Evolutionary conservation across 768 basidiomycete species (phyloP), one percentile per base, ranked within the genome.

Genomic region (Kondoa malvinella): DNA sequence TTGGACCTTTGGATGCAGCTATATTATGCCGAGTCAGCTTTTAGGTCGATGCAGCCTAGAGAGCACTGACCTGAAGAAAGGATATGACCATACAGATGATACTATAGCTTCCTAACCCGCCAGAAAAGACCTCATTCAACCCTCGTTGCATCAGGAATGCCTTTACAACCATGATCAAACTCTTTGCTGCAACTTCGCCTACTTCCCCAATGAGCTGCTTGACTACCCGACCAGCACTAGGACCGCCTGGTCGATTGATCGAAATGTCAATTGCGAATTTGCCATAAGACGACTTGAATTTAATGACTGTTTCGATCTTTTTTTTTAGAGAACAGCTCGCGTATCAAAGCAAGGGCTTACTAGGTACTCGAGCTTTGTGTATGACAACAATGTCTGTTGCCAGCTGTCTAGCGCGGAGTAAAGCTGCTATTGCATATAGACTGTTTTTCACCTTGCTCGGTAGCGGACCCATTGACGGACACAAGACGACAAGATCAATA

Each of bases 81-180:
- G 85, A 89, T 71, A 96, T 84, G 14, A 87, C 91, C 67, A 99
- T 77, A 76, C 89, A 95, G 66, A 96, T 90, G 68, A 95, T 89
- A 72, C 87, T 86, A 76, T 96, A 97, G 74, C 88, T 90, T 26
- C 94, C 92, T 34, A 99, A 77, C 1, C 95, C 95, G 4, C 95
- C 94, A 0, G 87, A 88, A 76, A 86, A 96, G n/a, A 97, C 94
- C 77, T 97, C 95, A 76, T 99, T 97, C 90, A 96, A 88, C 31
- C 84, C 83, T 56, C 92, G 81, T 75, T 95, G 90, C 71, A 81
- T 83, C 66, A 97, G 81, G 77, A 95, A 97, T 1, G 87, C 83
- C 78, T 97, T 99, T 71, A 88, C 86, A 69, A 94, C 84, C 75
- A 96, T 78, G 40, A 96, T 85, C 50, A 99, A 84, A 67, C 69